Evolutionary conservation across 371 early-diverging fungal species (phyloP), one percentile per base, ranked within the genome.

Genomic region (Zychaea mexicana): DNA sequence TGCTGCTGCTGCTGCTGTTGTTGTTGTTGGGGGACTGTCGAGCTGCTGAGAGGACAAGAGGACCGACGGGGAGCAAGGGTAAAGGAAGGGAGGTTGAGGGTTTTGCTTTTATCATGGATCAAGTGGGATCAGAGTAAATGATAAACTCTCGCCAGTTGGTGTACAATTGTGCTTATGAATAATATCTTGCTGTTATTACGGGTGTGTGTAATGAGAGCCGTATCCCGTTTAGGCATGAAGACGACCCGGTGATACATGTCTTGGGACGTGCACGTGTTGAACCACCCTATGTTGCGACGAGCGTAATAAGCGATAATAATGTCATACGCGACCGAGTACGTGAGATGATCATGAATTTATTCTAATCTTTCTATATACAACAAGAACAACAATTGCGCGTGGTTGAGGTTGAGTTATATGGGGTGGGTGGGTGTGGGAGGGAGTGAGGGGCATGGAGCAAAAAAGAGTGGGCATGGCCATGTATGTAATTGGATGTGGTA

Each of bases 301-400:
- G 82, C 57, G 77, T 87, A 24, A 62, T 70, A 26, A 77, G 85
- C 64, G 76, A 77, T 33, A 84, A 82, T 64, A 65, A 52, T 15
- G 73, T 87, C 26, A 74, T 87, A 47, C 76, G 76, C 13, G 71
- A 81, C 52, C 78, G 88, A 58, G 81, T 87, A 68, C 82, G 79
- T 67, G 79, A 82, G 49, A 70, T 87, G 61, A 53, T 86, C 31
- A 67, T 78, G 59, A 60, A 77, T 53, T 49, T 52, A 58, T 66
- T 28, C 30, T 24, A 54, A 57, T 36, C 13, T 42, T 42, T 27
- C 45, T 52, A 57, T 55, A 4, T 49, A 19, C 22, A 62, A 62
- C 10, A 54, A 26, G 19, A 52, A 46, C 24, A 57, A 57, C 7
- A 28, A 9, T 28, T 30, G 21, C 17, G 27, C 1, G 24, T 53